Conservation (phyloP, 2,329 filamentous ascomycete species). For the Xylariaceae sp. region DNA sequence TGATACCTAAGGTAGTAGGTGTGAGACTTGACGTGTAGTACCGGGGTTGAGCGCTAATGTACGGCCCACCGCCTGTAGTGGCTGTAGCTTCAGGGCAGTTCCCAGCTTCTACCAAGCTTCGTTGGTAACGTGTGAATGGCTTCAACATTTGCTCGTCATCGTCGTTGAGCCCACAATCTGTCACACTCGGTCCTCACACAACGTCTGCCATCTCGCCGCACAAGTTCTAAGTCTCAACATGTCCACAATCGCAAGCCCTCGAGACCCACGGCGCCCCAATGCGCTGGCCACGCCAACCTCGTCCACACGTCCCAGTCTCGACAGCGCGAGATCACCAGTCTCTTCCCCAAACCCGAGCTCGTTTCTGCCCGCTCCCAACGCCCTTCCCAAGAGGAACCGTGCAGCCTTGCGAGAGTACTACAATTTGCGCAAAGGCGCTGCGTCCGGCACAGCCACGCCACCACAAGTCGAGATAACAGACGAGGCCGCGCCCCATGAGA, state of each 20-base stretch:
- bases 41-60: no score
- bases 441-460: conserved; percentile 33
- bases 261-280: conserved; percentile 58
- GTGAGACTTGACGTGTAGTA: no score
- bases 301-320: conserved; percentile 72
- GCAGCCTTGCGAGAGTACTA: conserved; percentile 92
- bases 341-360: conserved; percentile 49
- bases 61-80: no score
- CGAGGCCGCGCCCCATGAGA: conserved; percentile 32
- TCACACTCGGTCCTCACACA: not conserved
- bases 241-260: conserved; percentile 64
- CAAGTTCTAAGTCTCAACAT: conserved; percentile 36
- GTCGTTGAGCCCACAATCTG: not conserved
- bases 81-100: no score
- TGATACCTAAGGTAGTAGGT: no score
- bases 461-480: conserved; percentile 46
- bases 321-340: conserved; percentile 59
- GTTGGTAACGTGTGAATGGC: no score
- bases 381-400: conserved; percentile 63
- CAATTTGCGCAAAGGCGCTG: conserved; percentile 62
- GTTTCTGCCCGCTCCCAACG: conserved; percentile 20
- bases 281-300: conserved; percentile 63
- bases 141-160: not conserved
- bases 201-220: not conserved
- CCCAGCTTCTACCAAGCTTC: no score